Percentiles rank a stretch among this genome's conserved stretches.
These are phyloP conservation scores for Fusarium euwallaceae DNA, from an alignment of 2,329 filamentous ascomycete genomes.

Conservation along the genomic window DNA sequence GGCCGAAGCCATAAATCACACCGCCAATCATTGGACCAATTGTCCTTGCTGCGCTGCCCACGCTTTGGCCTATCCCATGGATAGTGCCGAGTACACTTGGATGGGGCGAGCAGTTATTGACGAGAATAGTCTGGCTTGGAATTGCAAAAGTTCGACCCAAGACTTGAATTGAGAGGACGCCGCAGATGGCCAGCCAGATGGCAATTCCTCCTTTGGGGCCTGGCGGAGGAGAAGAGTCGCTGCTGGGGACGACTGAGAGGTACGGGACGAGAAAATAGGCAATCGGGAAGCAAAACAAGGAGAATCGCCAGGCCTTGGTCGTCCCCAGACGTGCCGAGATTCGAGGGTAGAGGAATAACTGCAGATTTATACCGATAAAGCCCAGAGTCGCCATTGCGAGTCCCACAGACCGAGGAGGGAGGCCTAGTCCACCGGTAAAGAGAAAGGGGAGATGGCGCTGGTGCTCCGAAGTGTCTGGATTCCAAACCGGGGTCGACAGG, in stretches of 20 bases:
- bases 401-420: slow-evolving; percentile 79
- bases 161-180: slow-evolving; percentile 74
- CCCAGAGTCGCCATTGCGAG: slow-evolving; percentile 83
- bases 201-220: slow-evolving; percentile 64
- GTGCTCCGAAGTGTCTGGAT: slow-evolving; percentile 53
- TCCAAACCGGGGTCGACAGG: slow-evolving; percentile 76
- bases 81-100: slow-evolving; percentile 62
- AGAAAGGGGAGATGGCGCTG: slow-evolving; percentile 64
- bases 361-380: slow-evolving; percentile 77
- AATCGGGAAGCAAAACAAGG: slow-evolving; percentile 64
- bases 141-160: slow-evolving; percentile 74
- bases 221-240: slow-evolving; percentile 58
- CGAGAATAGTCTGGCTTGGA: slow-evolving; percentile 60
- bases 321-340: slow-evolving; percentile 31
- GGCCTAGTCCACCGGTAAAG: slow-evolving; percentile 82
- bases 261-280: slow-evolving; percentile 78
- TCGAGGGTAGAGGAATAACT: slow-evolving; percentile 43
- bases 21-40: slow-evolving; percentile 72
- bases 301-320: slow-evolving; percentile 21
- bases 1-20: slow-evolving; percentile 70
- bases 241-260: slow-evolving; percentile 63
- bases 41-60: slow-evolving; percentile 69
- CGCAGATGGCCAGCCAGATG: slow-evolving; percentile 75
- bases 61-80: slow-evolving; percentile 69
- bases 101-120: slow-evolving; percentile 64